Evolutionary conservation across 257 asterid species (phyloP).

Genomic region (Rehmannia glutinosa): DNA sequence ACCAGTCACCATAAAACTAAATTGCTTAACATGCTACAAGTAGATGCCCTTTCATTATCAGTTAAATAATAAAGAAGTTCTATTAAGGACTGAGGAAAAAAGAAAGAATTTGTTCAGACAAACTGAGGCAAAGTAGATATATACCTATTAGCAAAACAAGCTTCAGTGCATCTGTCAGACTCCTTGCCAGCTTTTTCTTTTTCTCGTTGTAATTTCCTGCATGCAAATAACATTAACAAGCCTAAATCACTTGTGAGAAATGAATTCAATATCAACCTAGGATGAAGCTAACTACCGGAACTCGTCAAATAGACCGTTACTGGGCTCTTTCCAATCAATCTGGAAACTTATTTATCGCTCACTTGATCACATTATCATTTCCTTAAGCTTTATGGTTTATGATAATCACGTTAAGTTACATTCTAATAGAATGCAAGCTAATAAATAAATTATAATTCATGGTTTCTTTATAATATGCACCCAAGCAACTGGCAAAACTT

Average conservation of each 20-base stretch:
- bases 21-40: background rate
- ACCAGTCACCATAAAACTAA: too few relatives aligned
- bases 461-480: background rate
- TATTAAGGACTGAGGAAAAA: background rate
- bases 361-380: background rate
- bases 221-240: background rate
- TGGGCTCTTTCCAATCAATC: background rate
- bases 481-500: background rate
- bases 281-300: too few relatives aligned
- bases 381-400: background rate
- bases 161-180: constrained; percentile 29
- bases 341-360: background rate
- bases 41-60: background rate
- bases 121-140: constrained; percentile 12
- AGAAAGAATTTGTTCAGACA: background rate
- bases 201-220: constrained; percentile 58
- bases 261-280: background rate
- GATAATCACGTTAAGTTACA: background rate
- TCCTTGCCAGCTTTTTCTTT: constrained; percentile 20
- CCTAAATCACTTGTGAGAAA: constrained; percentile 4
- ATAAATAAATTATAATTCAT: background rate
- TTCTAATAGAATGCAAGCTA: background rate
- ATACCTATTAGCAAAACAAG: constrained; percentile 95
- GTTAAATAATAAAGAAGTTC: background rate
- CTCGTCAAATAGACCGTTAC: too few relatives aligned